Evolutionary conservation across 2,329 filamentous ascomycete genomes (phyloP), one percentile per base, ranked within the genome.

Genomic region (Exophiala oligosperma): DNA sequence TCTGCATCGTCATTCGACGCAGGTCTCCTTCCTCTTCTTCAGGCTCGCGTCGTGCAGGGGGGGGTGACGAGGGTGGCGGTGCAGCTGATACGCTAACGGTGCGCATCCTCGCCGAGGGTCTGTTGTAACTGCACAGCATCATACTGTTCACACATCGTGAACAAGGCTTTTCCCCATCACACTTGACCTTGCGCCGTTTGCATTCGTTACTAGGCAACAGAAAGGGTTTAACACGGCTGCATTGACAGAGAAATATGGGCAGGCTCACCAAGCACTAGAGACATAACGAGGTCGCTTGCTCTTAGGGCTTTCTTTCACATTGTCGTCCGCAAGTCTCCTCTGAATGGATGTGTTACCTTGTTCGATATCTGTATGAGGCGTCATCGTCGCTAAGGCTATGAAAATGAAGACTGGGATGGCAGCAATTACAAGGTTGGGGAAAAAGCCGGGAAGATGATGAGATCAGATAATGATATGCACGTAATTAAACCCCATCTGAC

Each of bases 141-240:
- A 56, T 56, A 32, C 32, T 44, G 26, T 40, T 40, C 17, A 56
- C 83, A 67, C 87, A 90, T 56, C 87, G 79, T 59, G 85, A 81
- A 64, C 87, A 90, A 1, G 85, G 83, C 1, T 81, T 83, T 66
- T 88, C 84, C 60, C 87, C 87, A 71, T 89, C 89, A 73, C 87
- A 90, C 72, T 89, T 89, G 68, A 90, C 85, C 72, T 90, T 90
- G 57, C 87, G 84, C n/a, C 87, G 79, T 67, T 90, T 90, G 72
- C 87, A 90, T 69, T 89, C 86, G 68, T 89, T 90, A 66, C 87
- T 88, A 40, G 17, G 37, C 24, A 8, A 17, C 11, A 52, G 17
- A 14, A 14, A 23, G 32, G 28, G 24, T 44, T 6, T 14, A 24
- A 12, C 14, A 14, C 43, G 37, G 28, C 14, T 38, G 9, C 21